Conservation (phyloP, 2,329 filamentous ascomycete species). For the Exophiala lecanii-corni region DNA sequence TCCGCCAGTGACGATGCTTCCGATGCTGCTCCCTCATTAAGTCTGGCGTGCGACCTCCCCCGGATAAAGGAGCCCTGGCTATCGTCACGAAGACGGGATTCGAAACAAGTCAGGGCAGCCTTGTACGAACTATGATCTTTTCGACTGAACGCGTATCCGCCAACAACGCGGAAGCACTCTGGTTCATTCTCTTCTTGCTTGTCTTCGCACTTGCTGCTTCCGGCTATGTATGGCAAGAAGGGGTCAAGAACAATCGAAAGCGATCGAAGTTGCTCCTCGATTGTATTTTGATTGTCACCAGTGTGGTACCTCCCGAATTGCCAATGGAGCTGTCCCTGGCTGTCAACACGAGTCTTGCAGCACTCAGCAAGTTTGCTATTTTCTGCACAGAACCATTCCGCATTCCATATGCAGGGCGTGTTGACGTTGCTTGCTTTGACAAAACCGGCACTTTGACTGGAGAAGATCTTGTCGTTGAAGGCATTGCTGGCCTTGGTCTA, state of each 20-base stretch:
- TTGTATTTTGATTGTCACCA: conserved; percentile 95
- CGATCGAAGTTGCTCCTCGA: conserved; percentile 95
- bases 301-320: conserved; percentile 94
- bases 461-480: conserved; percentile 93
- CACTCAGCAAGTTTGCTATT: conserved; percentile 90
- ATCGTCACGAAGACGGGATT: conserved; percentile 97
- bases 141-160: conserved; percentile 98
- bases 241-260: conserved; percentile 89
- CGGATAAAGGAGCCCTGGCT: conserved; percentile 89
- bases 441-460: conserved; percentile 97
- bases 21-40: conserved; percentile 57
- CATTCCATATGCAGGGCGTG: conserved; percentile 90
- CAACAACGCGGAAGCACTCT: conserved; percentile 91
- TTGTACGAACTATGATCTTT: conserved; percentile 99
- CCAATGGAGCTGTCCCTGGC: conserved; percentile 97
- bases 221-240: conserved; percentile 99
- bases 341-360: conserved; percentile 94
- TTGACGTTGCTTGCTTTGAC: conserved; percentile 96
- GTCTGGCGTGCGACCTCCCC: conserved; percentile 75
- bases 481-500: conserved; percentile 82
- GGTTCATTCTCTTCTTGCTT: conserved; percentile 95
- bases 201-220: conserved; percentile 95
- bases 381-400: conserved; percentile 99
- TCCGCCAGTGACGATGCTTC: conserved; percentile 65
- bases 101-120: conserved; percentile 94